Evolutionary conservation across 2,329 filamentous ascomycete species (phyloP), one percentile per base, ranked within the genome.

Genomic region (Apiospora saccharicola): DNA sequence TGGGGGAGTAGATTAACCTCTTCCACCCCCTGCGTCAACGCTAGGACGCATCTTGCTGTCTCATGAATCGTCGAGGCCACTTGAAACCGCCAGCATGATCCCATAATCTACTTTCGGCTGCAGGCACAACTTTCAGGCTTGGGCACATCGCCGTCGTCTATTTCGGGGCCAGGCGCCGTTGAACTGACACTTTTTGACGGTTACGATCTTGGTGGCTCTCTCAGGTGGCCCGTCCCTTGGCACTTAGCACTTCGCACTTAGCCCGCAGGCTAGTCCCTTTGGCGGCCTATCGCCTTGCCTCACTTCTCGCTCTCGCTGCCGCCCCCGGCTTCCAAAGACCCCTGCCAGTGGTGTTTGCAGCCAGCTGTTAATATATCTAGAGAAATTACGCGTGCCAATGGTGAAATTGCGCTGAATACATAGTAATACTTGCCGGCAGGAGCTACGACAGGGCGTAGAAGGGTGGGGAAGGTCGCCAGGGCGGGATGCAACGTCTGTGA

Each of bases 11-110:
- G 37, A 64, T 64, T 41, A 64, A 19, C 30, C 57, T 41, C 10
- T 3, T 19, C 5, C 3, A n/a, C 57, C 34, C 57, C 57, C 57
- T 64, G 57, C 57, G 57, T 64, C 57, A 13, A 41, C 57, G 57
- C 57, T 64, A n/a, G 19, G 57, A 64, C 57, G 34, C 16, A n/a
- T n/a, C 4, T 64, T 41, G 57, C 57, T 22, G 10, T 19, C 53
- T 61, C 53, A 61, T 37, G 10, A 61, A 8, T 61, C 53, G 53
- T 34, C 2, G 34, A 34, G 30, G 30, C 53, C 53, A 64, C 57
- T n/a, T 64, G 57, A 64, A 64, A 64, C 57, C 8, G 22, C 57
- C 57, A 64, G 34, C 57, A n/a, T 37, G 34, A 64, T 64, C 57
- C 57, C 19, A 64, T 41, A 64, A 64, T 64, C 57, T 64, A 22